phyloP scores from a whole-genome alignment of 2,329 filamentous ascomycete genomes.

The Herpotrichia juniperi region DNA sequence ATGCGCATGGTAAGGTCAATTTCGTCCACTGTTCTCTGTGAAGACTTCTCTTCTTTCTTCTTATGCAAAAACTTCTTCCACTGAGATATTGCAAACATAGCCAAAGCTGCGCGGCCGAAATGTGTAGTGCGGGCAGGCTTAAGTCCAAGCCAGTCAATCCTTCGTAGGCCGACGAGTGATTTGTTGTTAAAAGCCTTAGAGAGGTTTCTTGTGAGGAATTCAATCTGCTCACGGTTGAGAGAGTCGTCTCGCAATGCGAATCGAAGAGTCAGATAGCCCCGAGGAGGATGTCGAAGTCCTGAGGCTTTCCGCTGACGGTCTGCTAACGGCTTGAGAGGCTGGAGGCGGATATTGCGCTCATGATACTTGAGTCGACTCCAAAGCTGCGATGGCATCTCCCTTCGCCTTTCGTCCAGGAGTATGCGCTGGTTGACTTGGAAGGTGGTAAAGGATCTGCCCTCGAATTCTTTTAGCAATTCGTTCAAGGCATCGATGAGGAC shows the following conservation, averaged over 20 bases:
- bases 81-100: slow-evolving; percentile 28
- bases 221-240: slow-evolving; percentile 37
- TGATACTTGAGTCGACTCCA: slow-evolving; percentile 31
- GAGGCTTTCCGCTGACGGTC: slow-evolving; percentile 11
- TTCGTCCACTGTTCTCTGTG: slow-evolving; percentile 14
- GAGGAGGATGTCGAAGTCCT: slow-evolving; percentile 17
- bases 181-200: slow-evolving; percentile 36
- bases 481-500: slow-evolving; percentile 39
- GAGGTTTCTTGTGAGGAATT: slow-evolving; percentile 32
- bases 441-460: slow-evolving; percentile 34
- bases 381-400: slow-evolving; percentile 31
- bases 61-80: slow-evolving; percentile 36
- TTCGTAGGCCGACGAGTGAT: slow-evolving; percentile 27
- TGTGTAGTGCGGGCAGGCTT: slow-evolving; percentile 29
- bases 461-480: slow-evolving; percentile 24
- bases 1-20: slow-evolving; percentile 7
- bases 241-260: slow-evolving; percentile 34
- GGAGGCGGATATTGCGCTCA: slow-evolving; percentile 38
- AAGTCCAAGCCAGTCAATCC: slow-evolving; percentile 40
- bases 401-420: slow-evolving; percentile 28
- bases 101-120: slow-evolving; percentile 34
- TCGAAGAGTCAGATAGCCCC: slow-evolving; percentile 37
- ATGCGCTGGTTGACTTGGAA: slow-evolving; percentile 36
- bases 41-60: slow-evolving; percentile 15
- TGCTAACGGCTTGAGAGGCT: slow-evolving; percentile 27